Evolutionary conservation across 192 early-diverging fungal genomes (phyloP).

Genomic region (Bifiguratus adelaidae): DNA sequence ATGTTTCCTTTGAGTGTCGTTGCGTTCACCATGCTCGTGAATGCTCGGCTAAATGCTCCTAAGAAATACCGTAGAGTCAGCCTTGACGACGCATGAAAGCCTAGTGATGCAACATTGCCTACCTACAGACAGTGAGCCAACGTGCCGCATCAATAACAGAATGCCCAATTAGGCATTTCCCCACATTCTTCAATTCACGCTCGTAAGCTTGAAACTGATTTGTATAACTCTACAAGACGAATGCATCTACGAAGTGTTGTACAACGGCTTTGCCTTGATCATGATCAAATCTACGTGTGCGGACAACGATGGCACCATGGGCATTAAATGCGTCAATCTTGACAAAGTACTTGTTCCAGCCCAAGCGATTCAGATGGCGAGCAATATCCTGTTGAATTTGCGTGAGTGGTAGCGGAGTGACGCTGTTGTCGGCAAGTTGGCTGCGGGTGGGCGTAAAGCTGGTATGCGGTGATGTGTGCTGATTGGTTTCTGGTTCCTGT

Average conservation of each 20-base stretch:
- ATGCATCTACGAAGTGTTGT: slow-evolving; percentile 35
- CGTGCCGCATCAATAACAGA: too few relatives aligned
- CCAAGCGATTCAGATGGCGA: slow-evolving; percentile 22
- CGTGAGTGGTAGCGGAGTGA: slow-evolving; percentile 9
- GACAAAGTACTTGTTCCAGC: slow-evolving; percentile 33
- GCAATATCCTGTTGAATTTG: slow-evolving; percentile 17
- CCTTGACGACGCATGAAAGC: too few relatives aligned
- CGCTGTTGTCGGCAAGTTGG: not conserved
- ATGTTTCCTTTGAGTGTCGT: too few relatives aligned
- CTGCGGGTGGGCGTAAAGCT: not conserved
- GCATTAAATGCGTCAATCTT: slow-evolving; percentile 32
- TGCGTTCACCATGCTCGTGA: too few relatives aligned
- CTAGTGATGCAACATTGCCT: too few relatives aligned
- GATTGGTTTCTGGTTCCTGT: not conserved
- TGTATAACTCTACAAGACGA: not conserved
- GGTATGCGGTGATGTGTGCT: not conserved
- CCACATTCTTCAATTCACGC: too few relatives aligned
- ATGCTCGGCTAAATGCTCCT: too few relatives aligned
- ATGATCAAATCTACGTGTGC: slow-evolving; percentile 21
- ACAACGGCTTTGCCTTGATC: slow-evolving; percentile 25
- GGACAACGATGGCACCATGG: slow-evolving; percentile 37
- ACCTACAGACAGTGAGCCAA: too few relatives aligned
- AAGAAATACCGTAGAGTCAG: too few relatives aligned
- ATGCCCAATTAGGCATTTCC: too few relatives aligned
- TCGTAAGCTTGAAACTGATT: too few relatives aligned